These are phyloP conservation scores for Backusella tarrabulga DNA, from an alignment of 192 early-diverging fungal species.

Conservation along the genomic window DNA sequence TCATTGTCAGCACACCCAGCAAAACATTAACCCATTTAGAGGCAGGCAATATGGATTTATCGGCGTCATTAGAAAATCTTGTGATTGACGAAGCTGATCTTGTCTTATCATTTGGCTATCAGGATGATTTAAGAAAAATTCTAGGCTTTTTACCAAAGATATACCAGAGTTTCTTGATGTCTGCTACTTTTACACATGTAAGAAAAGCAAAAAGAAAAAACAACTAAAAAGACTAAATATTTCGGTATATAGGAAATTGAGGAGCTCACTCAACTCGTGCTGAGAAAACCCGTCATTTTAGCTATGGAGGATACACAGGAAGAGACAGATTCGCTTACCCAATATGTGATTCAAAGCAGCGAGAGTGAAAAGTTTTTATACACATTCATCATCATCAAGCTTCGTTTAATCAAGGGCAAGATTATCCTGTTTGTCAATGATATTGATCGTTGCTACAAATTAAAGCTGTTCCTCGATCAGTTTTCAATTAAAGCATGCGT, in stretches of 20 bases:
- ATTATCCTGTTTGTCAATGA: conserved; percentile 95
- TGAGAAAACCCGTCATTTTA: conserved; percentile 80
- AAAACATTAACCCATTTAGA: conserved; percentile 77
- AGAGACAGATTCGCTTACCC: conserved; percentile 64
- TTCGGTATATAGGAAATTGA: conserved; percentile 69
- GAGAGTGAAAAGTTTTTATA: conserved; percentile 90
- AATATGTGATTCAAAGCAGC: conserved; percentile 72
- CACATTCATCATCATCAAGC: conserved; percentile 86
- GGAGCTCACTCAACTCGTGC: conserved; percentile 76
- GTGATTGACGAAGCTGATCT: conserved; percentile 98
- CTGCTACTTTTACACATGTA: conserved; percentile 81
- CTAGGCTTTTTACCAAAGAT: conserved; percentile 78
- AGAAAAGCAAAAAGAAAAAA: neutral
- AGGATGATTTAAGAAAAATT: conserved; percentile 82
- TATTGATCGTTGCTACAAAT: conserved; percentile 88
- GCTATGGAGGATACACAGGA: conserved; percentile 79
- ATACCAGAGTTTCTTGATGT: conserved; percentile 92
- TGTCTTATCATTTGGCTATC: conserved; percentile 91
- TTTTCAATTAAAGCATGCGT: conserved; percentile 91
- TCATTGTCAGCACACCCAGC: conserved; percentile 87
- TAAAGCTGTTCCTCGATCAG: conserved; percentile 95
- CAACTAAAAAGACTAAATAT: too few species aligned
- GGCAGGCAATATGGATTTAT: conserved; percentile 50
- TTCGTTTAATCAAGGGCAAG: conserved; percentile 87
- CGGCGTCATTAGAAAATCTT: conserved; percentile 68